Evolutionary conservation across 495 filamentous ascomycete species (phyloP).

Genomic region (Penicillium egyptiacum): DNA sequence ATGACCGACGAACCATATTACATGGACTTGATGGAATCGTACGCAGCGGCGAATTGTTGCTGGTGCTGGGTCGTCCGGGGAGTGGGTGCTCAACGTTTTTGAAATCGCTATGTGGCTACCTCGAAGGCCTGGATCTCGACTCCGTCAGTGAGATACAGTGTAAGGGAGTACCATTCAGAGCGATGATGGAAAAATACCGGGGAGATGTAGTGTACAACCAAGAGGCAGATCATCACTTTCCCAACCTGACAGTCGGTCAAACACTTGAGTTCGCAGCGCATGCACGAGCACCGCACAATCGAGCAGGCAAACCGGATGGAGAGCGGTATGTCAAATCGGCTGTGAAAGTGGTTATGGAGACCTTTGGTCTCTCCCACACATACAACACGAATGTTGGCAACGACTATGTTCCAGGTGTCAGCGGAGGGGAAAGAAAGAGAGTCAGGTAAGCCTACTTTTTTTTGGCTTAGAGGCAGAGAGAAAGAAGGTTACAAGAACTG

Average conservation of each 20-base stretch:
- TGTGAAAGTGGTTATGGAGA: constrained; percentile 60
- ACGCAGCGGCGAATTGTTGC: constrained; percentile 40
- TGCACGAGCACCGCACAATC: constrained; percentile 49
- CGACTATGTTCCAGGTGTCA: constrained; percentile 63
- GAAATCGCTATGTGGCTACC: constrained; percentile 39
- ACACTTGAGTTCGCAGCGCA: constrained; percentile 64
- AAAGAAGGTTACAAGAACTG: background rate
- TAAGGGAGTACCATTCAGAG: constrained; percentile 51
- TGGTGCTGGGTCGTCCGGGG: constrained; percentile 46
- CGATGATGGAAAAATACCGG: constrained; percentile 58
- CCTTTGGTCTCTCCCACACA: constrained; percentile 57
- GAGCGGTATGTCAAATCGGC: constrained; percentile 48
- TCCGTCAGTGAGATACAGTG: constrained; percentile 50
- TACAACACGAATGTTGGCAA: constrained; percentile 53
- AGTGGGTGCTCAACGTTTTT: constrained; percentile 49
- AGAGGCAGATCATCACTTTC: constrained; percentile 66
- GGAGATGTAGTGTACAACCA: constrained; percentile 66
- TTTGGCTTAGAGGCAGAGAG: background rate
- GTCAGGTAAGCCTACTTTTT: constrained; percentile 30
- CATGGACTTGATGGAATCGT: constrained; percentile 39
- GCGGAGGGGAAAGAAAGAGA: constrained; percentile 79
- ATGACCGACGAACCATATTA: background rate
- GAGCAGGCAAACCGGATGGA: constrained; percentile 44
- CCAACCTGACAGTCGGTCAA: constrained; percentile 65
- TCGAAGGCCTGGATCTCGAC: constrained; percentile 42